Conservation (phyloP, 306 rosid species). For the Pterocarpus santalinus region DNA sequence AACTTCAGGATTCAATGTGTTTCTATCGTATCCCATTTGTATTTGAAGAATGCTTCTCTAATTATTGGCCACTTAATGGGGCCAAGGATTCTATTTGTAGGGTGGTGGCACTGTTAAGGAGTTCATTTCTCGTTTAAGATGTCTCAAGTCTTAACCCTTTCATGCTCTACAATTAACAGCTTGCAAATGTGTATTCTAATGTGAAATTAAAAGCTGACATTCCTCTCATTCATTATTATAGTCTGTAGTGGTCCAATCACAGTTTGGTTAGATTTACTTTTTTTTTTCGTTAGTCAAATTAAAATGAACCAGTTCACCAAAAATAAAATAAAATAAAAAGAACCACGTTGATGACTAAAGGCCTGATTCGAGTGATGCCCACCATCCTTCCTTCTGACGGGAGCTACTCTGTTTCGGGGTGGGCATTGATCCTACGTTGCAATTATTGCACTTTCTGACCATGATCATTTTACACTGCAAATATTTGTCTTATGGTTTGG, state of each 20-base stretch:
- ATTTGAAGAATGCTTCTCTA: constrained; percentile 22
- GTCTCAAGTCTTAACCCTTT: neutral
- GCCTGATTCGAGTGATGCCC: too few species aligned
- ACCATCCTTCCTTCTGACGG: too few species aligned
- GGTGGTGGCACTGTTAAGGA: constrained; percentile 29
- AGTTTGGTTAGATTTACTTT: neutral
- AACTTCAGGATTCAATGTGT: constrained; percentile 40
- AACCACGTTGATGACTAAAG: too few species aligned
- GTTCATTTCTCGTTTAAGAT: neutral
- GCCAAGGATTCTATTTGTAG: constrained; percentile 45
- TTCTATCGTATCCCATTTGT: constrained; percentile 38
- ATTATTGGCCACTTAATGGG: constrained; percentile 33
- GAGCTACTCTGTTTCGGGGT: too few species aligned
- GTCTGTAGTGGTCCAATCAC: neutral
- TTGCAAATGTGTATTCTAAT: neutral
- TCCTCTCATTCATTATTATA: neutral
- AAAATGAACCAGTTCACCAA: neutral
- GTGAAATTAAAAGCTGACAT: constrained; percentile 1
- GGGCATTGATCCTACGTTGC: neutral
- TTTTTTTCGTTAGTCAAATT: neutral
- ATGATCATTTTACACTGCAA: neutral
- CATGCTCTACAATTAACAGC: constrained; percentile 13
- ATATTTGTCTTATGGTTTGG: neutral
- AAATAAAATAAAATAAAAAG: too few species aligned
- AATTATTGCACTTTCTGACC: neutral